A percentile compares a stretch with the other conserved stretches of the same genome.
Evolutionary conservation across 345 rosid genomes (phyloP).

Genomic region (Eucalyptus pauciflora): DNA sequence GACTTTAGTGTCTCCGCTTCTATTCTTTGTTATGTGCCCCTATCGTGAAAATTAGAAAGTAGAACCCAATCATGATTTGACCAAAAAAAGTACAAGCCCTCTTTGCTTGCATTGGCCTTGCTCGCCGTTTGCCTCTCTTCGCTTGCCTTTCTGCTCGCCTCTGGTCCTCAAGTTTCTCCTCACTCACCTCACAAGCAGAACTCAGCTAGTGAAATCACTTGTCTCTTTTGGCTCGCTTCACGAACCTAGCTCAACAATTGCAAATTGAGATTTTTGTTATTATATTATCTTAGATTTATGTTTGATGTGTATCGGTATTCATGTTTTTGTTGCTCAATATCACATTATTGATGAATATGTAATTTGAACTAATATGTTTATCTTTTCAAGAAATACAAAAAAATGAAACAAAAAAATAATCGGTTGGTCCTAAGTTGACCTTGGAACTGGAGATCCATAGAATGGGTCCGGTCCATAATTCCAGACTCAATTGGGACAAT

Average conservation of each 20-base stretch:
- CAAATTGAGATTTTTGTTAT: not conserved
- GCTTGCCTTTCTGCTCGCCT: accelerated
- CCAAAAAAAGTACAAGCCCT: not conserved
- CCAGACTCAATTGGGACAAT: no score
- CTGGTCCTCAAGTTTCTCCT: no score
- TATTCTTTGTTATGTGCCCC: not conserved
- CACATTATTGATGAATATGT: accelerated
- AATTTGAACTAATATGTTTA: no score
- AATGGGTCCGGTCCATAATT: accelerated
- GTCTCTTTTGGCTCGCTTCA: no score
- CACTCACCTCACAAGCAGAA: no score
- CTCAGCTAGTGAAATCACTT: no score
- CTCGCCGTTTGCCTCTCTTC: accelerated
- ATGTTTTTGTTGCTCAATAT: not conserved
- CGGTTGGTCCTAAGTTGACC: accelerated
- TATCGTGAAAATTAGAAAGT: not conserved
- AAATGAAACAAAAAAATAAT: no score
- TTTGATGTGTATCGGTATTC: accelerated
- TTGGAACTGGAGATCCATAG: accelerated
- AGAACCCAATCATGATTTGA: not conserved
- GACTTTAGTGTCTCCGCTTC: not conserved
- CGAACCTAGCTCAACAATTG: accelerated
- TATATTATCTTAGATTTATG: no score
- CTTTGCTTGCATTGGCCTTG: not conserved
- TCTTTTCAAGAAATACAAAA: not conserved